Evolutionary conservation across 306 rosid species (phyloP).

Genomic region (Prunus mongolica): DNA sequence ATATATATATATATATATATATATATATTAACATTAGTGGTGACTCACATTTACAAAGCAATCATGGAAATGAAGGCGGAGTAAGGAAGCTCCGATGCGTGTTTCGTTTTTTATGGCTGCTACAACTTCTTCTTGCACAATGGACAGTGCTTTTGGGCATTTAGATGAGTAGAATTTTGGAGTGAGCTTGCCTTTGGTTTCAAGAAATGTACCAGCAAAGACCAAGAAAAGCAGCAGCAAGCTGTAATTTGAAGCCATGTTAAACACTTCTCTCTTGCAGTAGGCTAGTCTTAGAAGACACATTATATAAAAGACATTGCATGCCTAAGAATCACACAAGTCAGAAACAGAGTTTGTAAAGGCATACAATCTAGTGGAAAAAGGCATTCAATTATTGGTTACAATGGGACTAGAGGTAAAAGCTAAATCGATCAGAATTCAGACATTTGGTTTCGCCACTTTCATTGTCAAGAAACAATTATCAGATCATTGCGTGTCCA

Average conservation of each 20-base stretch:
- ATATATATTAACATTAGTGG: too few relatives aligned
- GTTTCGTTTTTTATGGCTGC: constrained; percentile 36
- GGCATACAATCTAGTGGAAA: neutral
- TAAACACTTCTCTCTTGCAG: neutral
- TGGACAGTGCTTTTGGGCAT: constrained; percentile 40
- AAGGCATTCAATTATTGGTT: neutral
- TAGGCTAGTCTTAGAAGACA: neutral
- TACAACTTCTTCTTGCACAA: constrained; percentile 34
- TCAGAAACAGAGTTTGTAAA: neutral
- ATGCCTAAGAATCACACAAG: neutral
- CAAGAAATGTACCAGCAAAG: constrained; percentile 12
- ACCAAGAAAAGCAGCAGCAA: constrained; percentile 29
- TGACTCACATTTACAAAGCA: constrained; percentile 60
- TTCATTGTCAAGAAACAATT: neutral
- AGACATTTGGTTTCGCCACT: neutral
- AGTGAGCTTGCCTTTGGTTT: constrained; percentile 22
- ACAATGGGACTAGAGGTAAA: neutral
- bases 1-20: neutral
- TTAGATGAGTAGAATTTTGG: constrained; percentile 27
- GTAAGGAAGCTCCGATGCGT: constrained; percentile 57
- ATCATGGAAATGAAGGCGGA: constrained; percentile 61
- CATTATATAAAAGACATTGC: neutral
- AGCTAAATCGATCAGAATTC: too few relatives aligned
- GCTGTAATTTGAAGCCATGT: constrained; percentile 36
- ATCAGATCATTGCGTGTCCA: neutral